Conservation (phyloP, 768 basidiomycete species). For the Rhizopogon rudus region DNA sequence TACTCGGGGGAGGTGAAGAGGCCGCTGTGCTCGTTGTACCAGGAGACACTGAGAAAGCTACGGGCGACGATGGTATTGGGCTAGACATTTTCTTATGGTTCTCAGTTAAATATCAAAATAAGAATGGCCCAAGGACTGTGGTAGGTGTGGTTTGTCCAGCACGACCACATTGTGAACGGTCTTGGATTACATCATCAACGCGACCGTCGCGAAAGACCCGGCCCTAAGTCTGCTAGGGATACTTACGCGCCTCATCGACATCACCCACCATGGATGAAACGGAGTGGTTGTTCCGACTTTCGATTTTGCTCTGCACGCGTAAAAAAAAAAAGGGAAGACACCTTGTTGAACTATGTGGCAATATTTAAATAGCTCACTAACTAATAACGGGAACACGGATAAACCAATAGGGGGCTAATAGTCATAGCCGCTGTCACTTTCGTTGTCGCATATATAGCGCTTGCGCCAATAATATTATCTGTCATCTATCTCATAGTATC, state of each 20-base stretch:
- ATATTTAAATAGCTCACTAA: no score
- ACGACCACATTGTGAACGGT: not conserved
- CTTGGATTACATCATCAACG: conserved; percentile 20
- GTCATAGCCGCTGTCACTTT: no score
- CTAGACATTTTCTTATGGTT: conserved; percentile 16
- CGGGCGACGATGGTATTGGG: conserved; percentile 9
- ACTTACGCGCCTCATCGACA: no score
- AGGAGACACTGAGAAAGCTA: conserved; percentile 13
- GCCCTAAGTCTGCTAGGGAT: conserved; percentile 11
- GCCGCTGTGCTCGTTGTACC: conserved; percentile 19
- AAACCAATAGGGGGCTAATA: no score
- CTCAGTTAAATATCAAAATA: not conserved
- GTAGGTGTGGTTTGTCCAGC: not conserved
- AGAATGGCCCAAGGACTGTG: not conserved
- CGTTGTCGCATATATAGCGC: no score
- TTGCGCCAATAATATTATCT: no score
- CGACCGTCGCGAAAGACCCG: conserved; percentile 21
- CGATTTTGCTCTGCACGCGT: no score
- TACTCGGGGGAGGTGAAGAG: conserved; percentile 21
- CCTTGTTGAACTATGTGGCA: no score
- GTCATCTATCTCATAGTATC: no score
- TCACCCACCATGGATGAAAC: no score
- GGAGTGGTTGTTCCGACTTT: not conserved
- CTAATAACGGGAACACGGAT: no score
- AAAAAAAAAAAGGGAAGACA: no score